Conservation (phyloP, 2,329 filamentous ascomycete genomes). For the Aspergillus alliaceus region DNA sequence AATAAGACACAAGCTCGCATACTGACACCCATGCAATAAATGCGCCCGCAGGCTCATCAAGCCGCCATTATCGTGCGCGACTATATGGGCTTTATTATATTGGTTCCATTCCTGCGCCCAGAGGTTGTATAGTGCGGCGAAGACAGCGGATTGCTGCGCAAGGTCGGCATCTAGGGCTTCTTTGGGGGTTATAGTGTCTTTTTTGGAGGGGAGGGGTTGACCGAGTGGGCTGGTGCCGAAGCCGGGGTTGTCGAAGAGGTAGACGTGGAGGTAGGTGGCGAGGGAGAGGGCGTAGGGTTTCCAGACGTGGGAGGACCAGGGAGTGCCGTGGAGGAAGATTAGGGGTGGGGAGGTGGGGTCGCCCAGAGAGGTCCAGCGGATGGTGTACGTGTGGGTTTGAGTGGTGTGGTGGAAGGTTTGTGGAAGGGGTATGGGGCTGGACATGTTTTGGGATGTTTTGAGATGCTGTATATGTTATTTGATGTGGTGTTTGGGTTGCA, state of each 20-base stretch:
- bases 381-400: constrained; percentile 25
- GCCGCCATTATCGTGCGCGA: constrained; percentile 50
- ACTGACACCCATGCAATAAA: constrained; percentile 39
- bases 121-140: constrained; percentile 38
- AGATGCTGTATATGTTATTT: too few species aligned
- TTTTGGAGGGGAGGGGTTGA: constrained; percentile 4
- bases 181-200: constrained; percentile 1
- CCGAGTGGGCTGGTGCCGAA: constrained; percentile 42
- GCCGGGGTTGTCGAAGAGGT: constrained; percentile 49
- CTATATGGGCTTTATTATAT: constrained; percentile 32
- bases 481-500: too few species aligned
- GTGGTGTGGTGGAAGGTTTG: constrained; percentile 32
- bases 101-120: constrained; percentile 27
- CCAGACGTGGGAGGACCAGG: constrained; percentile 49
- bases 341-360: constrained; percentile 29
- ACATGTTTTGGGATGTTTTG: too few species aligned
- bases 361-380: constrained; percentile 39
- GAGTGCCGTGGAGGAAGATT: constrained; percentile 50
- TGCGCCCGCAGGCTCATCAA: constrained; percentile 42
- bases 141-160: constrained; percentile 38
- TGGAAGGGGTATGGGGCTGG: too few species aligned
- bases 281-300: constrained; percentile 36
- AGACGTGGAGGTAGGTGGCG: constrained; percentile 37
- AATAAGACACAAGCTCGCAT: constrained; percentile 42
- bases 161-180: constrained; percentile 36